Base-by-base conservation (phyloP, 129 eudicot species). In the Oenanthe sinensis region DNA sequence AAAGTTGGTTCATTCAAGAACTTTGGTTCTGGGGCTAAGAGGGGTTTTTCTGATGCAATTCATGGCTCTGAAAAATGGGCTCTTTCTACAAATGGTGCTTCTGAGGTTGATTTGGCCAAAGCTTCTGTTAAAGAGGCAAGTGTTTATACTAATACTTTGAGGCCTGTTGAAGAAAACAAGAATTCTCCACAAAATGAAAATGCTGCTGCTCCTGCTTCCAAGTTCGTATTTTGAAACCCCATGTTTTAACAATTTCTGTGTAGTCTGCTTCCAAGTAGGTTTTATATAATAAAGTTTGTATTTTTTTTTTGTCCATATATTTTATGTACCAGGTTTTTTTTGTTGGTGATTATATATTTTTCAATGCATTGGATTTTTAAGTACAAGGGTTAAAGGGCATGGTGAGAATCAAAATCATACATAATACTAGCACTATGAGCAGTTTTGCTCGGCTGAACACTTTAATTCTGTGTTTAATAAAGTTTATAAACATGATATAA, bases 21-120 rank as follows among this genome's bases (percentile, higher is more conserved):
- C 81, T 79, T 86, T 47, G 85, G 79, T 65, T 88, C 89, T n/a
- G 87, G 95, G 30, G 89, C 89, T 58, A 92, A 92, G 82, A 92
- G 97, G 84, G 96, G 95, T 8, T 92, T 92, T 87, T 85, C 91
- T 71, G 97, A 92, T 85, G 89, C 92, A 40, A 89, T 87, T 63
- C 68, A 87, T 72, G 93, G 83, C 45, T 75, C 89, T 85, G 85
- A 77, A 0, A 93, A 90, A 70, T 93, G 98, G 98, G 94, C 5
- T 81, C 78, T 87, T 78, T 33, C 86, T 19, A 75, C 84, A 30
- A 79, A 81, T 80, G 81, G 85, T 77, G 88, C 85, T 76, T 86
- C 91, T 85, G 90, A 84, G 78, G 77, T 67, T 86, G 89, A 84
- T 79, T 82, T 82, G 77, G 84, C 80, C 20, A 85, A 83, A 81